Conservation (phyloP, 257 asterid genomes). For the Solanum corneliomulleri region DNA sequence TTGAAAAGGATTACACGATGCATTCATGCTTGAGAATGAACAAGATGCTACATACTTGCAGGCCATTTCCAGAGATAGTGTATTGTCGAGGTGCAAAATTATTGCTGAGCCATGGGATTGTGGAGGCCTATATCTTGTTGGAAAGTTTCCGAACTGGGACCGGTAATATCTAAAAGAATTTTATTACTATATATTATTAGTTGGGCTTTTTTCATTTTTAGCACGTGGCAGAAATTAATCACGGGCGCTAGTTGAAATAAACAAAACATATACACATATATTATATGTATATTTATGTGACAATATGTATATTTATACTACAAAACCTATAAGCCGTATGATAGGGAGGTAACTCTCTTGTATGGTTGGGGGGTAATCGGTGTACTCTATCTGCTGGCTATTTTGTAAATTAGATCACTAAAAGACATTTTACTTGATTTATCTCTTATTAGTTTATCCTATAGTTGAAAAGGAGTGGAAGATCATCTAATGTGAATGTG, state of each 20-base stretch:
- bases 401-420: neutral
- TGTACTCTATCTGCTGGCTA: neutral
- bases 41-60: constrained; percentile 17
- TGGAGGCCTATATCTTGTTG: constrained; percentile 96
- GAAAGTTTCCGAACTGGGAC: constrained; percentile 97
- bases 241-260: neutral
- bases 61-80: constrained; percentile 85
- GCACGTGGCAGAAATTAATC: neutral
- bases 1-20: neutral
- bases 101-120: constrained; percentile 99
- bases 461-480: neutral
- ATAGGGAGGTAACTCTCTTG: neutral
- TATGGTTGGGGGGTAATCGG: neutral
- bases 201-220: neutral
- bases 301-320: neutral
- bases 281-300: neutral
- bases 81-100: constrained; percentile 87
- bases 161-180: constrained; percentile 34
- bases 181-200: neutral
- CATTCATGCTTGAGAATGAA: neutral
- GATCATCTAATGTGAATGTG: neutral
- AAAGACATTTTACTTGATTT: neutral
- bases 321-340: neutral
- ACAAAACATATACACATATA: neutral
- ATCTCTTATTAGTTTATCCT: neutral